Evolutionary conservation across 805 yeast species (phyloP).

Genomic region (Saccharomycopsis guyanensis): DNA sequence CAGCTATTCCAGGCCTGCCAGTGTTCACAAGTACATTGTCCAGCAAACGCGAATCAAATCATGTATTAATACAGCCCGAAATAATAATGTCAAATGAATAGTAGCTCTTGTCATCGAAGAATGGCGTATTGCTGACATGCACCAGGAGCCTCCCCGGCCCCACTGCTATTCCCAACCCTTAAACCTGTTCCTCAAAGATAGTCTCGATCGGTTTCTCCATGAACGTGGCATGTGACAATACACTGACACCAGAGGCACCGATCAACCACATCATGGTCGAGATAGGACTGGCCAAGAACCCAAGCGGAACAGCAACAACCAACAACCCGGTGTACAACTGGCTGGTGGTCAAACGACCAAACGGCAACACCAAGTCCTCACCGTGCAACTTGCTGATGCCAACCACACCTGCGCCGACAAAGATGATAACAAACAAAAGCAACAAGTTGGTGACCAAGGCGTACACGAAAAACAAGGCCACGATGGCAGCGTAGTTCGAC

Average conservation of each 20-base stretch:
- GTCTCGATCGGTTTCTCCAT: slow-evolving; percentile 95
- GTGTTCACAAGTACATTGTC: no score
- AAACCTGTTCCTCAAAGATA: slow-evolving; percentile 73
- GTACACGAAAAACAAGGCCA: slow-evolving; percentile 67
- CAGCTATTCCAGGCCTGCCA: no score
- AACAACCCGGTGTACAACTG: slow-evolving; percentile 80
- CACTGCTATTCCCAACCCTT: background rate
- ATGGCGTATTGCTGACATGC: background rate
- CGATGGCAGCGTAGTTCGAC: slow-evolving; percentile 74
- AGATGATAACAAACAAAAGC: slow-evolving; percentile 71
- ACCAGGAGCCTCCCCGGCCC: no score
- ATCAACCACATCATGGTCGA: slow-evolving; percentile 87
- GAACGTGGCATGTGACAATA: slow-evolving; percentile 79
- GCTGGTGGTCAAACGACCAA: slow-evolving; percentile 63
- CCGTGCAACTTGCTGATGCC: slow-evolving; percentile 80
- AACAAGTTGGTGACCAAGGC: slow-evolving; percentile 81
- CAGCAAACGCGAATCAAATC: no score
- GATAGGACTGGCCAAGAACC: slow-evolving; percentile 82
- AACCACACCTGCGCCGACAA: slow-evolving; percentile 66
- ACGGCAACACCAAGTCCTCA: slow-evolving; percentile 69
- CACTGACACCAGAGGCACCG: slow-evolving; percentile 73
- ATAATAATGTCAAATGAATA: background rate
- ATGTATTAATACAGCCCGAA: background rate
- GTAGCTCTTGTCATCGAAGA: no score
- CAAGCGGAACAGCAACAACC: slow-evolving; percentile 70